Base-by-base conservation (phyloP, 306 rosid genomes). In the Lagenaria siceraria region DNA sequence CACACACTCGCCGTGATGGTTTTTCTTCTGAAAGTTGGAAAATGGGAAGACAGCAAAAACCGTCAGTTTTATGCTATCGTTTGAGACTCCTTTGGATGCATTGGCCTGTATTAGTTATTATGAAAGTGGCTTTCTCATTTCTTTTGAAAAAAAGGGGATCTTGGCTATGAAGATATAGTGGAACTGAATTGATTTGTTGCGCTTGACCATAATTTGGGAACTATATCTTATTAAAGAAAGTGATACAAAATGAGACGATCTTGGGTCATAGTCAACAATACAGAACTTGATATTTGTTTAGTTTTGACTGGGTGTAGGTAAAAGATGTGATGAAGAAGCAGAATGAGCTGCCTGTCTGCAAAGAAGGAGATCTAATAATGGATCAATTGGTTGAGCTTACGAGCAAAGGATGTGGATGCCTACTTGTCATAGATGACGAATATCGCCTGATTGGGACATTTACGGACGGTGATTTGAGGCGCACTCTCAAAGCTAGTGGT, bases 391-490 rank as follows among this genome's bases (percentile, higher is more conserved):
- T 95, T 79, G 96, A 95, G 88, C 83, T 95, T 13, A 92, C 97
- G 0, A 92, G 96, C 74, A 94, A 94, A 74, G 98, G 98, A 70
- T 94, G 96, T 31, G 98, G 98, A 6, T 92, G 98, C 81, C 81
- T 96, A 64, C 97, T 96, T 69, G 99, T 96, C 74, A 77, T 96
- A 53, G 97, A 90, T 10, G 89, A 78, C 15, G 51, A 81, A 48
- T 79, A 70, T 79, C 91, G 62, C 77, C 80, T 96, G 74, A 88
- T 92, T 38, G 99, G 99, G 35, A 96, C 98, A 56, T 96, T 96
- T 60, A 96, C 99, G 0, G 99, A 92, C 52, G 99, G 98, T 42
- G 99, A 96, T 87, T 92, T 96, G 40, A 90, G 99, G 49, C 93
- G 99, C 19, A 92, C 98, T 36, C 99, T 96, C 65, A 91, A 87